Base-by-base conservation (phyloP, 2,329 filamentous ascomycete genomes). In the Plectosphaerella plurivora region DNA sequence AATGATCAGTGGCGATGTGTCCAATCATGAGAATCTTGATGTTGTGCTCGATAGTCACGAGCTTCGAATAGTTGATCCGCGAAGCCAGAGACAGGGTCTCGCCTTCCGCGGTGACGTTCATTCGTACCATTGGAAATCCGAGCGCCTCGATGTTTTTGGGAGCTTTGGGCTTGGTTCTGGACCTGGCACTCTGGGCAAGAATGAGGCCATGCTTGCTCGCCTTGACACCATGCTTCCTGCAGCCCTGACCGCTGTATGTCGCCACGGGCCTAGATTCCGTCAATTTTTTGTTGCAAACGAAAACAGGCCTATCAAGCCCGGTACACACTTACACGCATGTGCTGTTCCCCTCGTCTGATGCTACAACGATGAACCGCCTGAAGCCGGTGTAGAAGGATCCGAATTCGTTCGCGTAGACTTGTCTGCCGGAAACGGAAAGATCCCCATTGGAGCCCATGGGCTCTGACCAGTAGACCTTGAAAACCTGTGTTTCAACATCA, bases 1-100 rank as follows among this genome's bases (percentile, higher is more conserved):
- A 73, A 58, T 79, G 70, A 0, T 67, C 58, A 2, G 58, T 51
- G 3, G 60, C 51, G 15, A 83, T 68, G 5, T 64, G 60, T n/a
- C 81, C 81, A 49, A 84, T 76, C 59, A 83, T 82, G 57, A 76
- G 71, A n/a, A 83, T 77, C 45, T 71, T 74, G 58, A 76, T 67
- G 58, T 84, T 84, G 65, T 83, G 81, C 61, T 83, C 78, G 24
- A 84, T 69, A 3, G 78, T 80, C 25, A 74, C 70, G 6, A 79
- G 66, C 56, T 83, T 83, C 5, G 77, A 75, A 62, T 83, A 83
- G 64, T 83, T 82, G 57, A 82, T 72, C 5, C 81, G 74, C 12
- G 81, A 84, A 55, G 78, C 73, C 28, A 58, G 68, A 11, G 69
- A 68, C 7, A 83, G 68, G 51, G 65, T 72, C 54, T 83, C 77